Base-by-base conservation (phyloP, 768 basidiomycete species). In the Tremella mesenterica region DNA sequence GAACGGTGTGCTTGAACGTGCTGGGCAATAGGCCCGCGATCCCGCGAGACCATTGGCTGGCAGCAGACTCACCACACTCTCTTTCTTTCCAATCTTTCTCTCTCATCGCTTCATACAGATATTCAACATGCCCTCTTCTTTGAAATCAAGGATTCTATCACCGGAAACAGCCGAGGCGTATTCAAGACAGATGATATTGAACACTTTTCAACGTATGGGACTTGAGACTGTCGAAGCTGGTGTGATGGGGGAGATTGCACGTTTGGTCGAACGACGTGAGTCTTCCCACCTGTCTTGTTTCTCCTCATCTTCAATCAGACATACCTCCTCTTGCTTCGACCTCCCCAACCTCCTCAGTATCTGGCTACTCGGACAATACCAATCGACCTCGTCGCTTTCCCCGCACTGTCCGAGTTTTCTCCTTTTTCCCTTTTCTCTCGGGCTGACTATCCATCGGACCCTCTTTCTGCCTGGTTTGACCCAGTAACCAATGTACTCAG, bases 171-270 rank as follows among this genome's bases (percentile, higher is more conserved):
- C n/a, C n/a, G n/a, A n/a, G n/a, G n/a, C n/a, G n/a, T n/a, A n/a
- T n/a, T n/a, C n/a, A n/a, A n/a, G 44, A 3, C 54, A 62, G n/a
- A 31, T 64, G 7, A 53, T 64, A 20, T 52, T 64, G 9, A 16
- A 25, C 2, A 48, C 60, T 8, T 31, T 69, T n/a, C 53, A 58
- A 28, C 54, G 56, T 10, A 48, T 46, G 29, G 67, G 67, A 3
- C 62, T 69, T 27, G 58, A 64, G 13, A 59, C 50, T 10, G 67
- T 60, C 5, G 67, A 69, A 57, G 60, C 65, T 16, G 67, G 67
- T 2, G 65, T 60, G 18, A 18, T 69, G 8, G 48, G 52, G 7
- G 67, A 69, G 52, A 59, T 69, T 27, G 64, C 64, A 43, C 29
- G 63, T 20, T 43, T 66, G 34, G 53, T 66, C 0, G 63, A 69